These are phyloP conservation scores for Berberis vulgaris DNA, from an alignment of 164 flowering plant genomes.

Conservation along the genomic window DNA sequence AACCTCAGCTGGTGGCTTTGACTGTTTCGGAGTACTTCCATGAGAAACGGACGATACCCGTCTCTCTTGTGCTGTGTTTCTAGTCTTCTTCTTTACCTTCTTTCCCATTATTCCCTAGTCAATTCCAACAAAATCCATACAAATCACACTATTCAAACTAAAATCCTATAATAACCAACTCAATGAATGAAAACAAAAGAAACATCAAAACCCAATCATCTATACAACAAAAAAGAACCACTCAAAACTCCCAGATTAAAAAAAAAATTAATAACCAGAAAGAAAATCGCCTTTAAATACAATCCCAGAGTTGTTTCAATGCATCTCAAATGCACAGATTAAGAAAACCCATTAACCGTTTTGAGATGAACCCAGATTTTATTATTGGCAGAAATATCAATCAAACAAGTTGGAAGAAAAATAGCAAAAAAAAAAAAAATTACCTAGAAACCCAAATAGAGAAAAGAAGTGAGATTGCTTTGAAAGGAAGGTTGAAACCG, in stretches of 20 bases:
- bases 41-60: conserved; percentile 19
- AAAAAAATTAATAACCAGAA: too few species aligned
- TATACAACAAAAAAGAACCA: background rate
- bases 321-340: too few species aligned
- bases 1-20: conserved; percentile 18
- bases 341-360: too few species aligned
- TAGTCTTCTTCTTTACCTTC: conserved; percentile 56
- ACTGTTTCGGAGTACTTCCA: conserved; percentile 11
- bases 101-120: conserved; percentile 43
- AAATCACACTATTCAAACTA: background rate
- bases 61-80: conserved; percentile 44
- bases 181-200: background rate
- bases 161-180: background rate
- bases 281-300: too few species aligned
- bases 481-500: too few species aligned
- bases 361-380: too few species aligned
- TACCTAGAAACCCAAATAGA: too few species aligned
- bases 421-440: too few species aligned
- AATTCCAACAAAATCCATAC: conserved; percentile 12
- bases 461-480: too few species aligned
- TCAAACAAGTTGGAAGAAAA: too few species aligned
- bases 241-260: background rate
- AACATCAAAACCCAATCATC: background rate
- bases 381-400: too few species aligned
- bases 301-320: too few species aligned